A percentile compares a stretch with the other conserved stretches of the same genome.
These are phyloP conservation scores for Anthracocystis panici-leucophaei DNA, from an alignment of 1,284 basidiomycete genomes.

Conservation along the genomic window DNA sequence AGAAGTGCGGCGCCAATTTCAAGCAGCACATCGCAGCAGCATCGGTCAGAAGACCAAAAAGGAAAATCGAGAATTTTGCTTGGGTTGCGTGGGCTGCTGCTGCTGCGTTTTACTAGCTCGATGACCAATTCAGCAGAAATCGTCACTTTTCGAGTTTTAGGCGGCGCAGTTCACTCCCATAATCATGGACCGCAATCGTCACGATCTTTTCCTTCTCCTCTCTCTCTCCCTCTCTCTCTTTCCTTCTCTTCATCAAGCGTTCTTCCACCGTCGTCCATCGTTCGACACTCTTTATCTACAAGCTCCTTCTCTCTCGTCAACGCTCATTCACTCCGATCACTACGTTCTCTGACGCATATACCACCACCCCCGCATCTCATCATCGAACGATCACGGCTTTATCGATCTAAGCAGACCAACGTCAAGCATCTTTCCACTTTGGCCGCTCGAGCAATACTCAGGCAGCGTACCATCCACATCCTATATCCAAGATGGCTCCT, in stretches of 20 bases:
- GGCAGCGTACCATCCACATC: background rate
- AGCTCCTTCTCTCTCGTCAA: too few species aligned
- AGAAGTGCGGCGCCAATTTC: background rate
- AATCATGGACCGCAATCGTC: background rate
- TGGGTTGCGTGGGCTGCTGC: too few species aligned
- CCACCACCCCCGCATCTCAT: too few species aligned
- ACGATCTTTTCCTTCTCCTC: constrained; percentile 3
- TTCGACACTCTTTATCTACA: too few species aligned
- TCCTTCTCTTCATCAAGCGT: too few species aligned
- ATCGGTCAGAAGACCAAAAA: background rate
- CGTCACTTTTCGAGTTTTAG: too few species aligned
- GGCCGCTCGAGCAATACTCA: background rate
- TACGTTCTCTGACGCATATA: too few species aligned
- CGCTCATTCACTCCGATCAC: too few species aligned
- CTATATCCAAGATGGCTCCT: constrained; percentile 16
- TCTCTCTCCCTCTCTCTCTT: background rate
- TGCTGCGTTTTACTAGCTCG: background rate
- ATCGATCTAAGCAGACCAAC: too few species aligned
- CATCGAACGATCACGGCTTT: too few species aligned
- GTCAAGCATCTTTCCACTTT: background rate
- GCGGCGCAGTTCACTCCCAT: too few species aligned
- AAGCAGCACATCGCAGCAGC: background rate
- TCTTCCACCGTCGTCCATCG: too few species aligned
- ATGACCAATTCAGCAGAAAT: constrained; percentile 3
- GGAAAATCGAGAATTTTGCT: background rate